Percentiles rank a stretch among this genome's conserved stretches.
Evolutionary conservation across 2,329 filamentous ascomycete genomes (phyloP).

Genomic region (Sporothrix inflata): DNA sequence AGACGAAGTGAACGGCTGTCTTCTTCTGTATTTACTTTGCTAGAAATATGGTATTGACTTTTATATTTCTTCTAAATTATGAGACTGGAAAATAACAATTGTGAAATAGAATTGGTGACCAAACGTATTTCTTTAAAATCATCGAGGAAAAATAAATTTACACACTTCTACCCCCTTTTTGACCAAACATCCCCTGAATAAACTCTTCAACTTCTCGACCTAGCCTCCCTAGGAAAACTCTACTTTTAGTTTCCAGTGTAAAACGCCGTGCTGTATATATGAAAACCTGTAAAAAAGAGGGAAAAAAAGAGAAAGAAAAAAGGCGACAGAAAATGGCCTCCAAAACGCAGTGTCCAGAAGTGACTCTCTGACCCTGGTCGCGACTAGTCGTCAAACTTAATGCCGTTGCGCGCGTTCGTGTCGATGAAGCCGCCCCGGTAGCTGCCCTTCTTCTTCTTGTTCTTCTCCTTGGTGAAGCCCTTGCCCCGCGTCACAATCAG

Average conservation of each 20-base stretch:
- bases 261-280: slow-evolving; percentile 29
- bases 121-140: not conserved
- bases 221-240: not conserved
- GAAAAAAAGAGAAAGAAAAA: not conserved
- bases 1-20: not conserved
- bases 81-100: not conserved
- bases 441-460: slow-evolving; percentile 92
- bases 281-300: not conserved
- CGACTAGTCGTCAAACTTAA: slow-evolving; percentile 75
- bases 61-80: not conserved
- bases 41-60: too few species aligned
- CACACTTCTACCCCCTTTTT: not conserved
- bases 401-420: slow-evolving; percentile 76
- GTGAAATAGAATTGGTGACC: not conserved
- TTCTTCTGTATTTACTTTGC: too few species aligned
- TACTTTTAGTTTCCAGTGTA: slow-evolving; percentile 22
- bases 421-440: slow-evolving; percentile 91
- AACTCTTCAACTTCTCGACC: not conserved
- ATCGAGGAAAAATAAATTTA: not conserved
- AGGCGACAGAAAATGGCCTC: not conserved
- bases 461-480: slow-evolving; percentile 99
- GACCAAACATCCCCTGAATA: not conserved
- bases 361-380: not conserved
- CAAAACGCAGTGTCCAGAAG: not conserved
- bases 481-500: slow-evolving; percentile 91